Evolutionary conservation across 768 basidiomycete species (phyloP).

Genomic region (Phylloporus rhodoxanthus): DNA sequence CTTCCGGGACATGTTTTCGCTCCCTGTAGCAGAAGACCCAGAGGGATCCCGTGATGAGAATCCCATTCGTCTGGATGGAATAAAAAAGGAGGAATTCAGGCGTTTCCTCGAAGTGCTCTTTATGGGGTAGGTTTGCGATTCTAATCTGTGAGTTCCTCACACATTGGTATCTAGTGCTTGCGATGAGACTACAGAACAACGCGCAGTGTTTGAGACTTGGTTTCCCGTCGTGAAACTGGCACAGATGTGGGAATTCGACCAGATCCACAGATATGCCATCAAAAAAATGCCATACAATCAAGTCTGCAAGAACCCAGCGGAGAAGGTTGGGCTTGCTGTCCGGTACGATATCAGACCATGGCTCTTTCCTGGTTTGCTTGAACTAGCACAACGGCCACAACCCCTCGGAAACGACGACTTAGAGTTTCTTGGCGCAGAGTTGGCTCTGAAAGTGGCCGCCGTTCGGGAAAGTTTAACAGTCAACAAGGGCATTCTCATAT

Average conservation of each 20-base stretch:
- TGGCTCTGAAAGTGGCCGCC: slow-evolving; percentile 16
- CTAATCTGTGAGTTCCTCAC: not conserved
- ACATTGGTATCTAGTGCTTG: not conserved
- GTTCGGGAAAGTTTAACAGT: slow-evolving; percentile 16
- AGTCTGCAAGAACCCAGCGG: slow-evolving; percentile 8
- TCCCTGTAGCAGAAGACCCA: slow-evolving; percentile 9
- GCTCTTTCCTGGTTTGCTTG: slow-evolving; percentile 27
- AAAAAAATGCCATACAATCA: slow-evolving; percentile 20
- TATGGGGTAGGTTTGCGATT: slow-evolving; percentile 6
- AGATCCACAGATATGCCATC: slow-evolving; percentile 28
- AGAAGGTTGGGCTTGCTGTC: slow-evolving; percentile 29
- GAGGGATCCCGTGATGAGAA: slow-evolving; percentile 20
- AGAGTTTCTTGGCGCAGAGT: slow-evolving; percentile 11
- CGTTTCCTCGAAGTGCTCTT: slow-evolving; percentile 22
- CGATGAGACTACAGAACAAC: not conserved
- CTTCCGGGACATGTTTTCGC: slow-evolving; percentile 24
- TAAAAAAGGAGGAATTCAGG: slow-evolving; percentile 23
- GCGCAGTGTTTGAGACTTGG: slow-evolving; percentile 29
- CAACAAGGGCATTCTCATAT: not conserved
- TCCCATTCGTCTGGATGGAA: slow-evolving; percentile 20
- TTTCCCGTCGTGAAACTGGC: slow-evolving; percentile 35
- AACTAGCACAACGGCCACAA: slow-evolving; percentile 14
- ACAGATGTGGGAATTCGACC: slow-evolving; percentile 34
- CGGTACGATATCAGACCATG: slow-evolving; percentile 31
- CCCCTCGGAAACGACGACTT: slow-evolving; percentile 16